phyloP scores from a whole-genome alignment of 2,329 filamentous ascomycete species.

The Pseudocercospora musae region DNA sequence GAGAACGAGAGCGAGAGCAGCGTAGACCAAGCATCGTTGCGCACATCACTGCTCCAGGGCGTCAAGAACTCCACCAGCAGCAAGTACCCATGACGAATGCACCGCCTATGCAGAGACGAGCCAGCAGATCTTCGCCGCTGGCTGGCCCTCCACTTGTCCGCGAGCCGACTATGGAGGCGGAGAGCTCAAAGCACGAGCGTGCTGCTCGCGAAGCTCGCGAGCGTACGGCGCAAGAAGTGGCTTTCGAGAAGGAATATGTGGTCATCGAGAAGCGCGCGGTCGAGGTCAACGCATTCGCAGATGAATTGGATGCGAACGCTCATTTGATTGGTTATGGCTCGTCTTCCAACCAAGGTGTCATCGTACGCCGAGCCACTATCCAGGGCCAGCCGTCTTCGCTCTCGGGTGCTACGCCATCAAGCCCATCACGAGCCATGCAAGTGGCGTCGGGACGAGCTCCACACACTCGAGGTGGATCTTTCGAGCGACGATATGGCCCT shows the following conservation, averaged over 20 bases:
- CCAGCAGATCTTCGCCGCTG: conserved; percentile 44
- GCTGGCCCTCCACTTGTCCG: conserved; percentile 47
- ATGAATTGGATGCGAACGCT: conserved; percentile 72
- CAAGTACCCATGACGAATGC: conserved; percentile 24
- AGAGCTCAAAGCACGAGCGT: conserved; percentile 14
- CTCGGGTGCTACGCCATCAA: conserved; percentile 63
- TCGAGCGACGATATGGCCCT: conserved; percentile 73
- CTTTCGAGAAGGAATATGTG: conserved; percentile 91
- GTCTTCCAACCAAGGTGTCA: conserved; percentile 53
- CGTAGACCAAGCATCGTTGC: conserved; percentile 43
- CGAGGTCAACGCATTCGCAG: conserved; percentile 94
- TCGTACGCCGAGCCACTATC: conserved; percentile 73
- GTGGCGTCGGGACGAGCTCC: conserved; percentile 66
- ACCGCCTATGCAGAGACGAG: conserved; percentile 58
- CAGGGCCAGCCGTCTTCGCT: conserved; percentile 68
- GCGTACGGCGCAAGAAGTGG: conserved; percentile 77
- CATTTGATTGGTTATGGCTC: conserved; percentile 48
- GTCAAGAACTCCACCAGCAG: conserved; percentile 34
- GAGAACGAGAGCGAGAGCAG: conserved; percentile 42
- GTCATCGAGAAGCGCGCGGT: conserved; percentile 92
- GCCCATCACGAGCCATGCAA: conserved; percentile 70
- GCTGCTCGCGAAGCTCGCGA: conserved; percentile 51
- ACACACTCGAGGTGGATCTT: conserved; percentile 74
- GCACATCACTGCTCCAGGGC: conserved; percentile 46
- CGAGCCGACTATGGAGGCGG: conserved; percentile 37